phyloP scores from a whole-genome alignment of 352 stramenopile species.

The Phytophthora parvispora region DNA sequence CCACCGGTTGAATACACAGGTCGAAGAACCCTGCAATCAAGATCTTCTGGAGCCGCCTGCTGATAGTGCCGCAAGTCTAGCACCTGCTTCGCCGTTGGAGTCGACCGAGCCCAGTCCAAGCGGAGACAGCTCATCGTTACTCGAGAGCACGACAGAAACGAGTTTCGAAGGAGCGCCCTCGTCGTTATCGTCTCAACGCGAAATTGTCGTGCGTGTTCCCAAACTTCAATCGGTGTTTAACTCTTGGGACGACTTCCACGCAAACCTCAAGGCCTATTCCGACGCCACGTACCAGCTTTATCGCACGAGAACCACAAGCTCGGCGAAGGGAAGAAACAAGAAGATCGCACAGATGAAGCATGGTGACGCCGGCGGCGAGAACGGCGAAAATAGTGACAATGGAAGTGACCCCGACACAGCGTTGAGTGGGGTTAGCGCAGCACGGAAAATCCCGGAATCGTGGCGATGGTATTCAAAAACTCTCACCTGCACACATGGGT shows the following conservation, averaged over 20 bases:
- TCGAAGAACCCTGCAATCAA: conserved; percentile 23
- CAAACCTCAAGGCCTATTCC: conserved; percentile 67
- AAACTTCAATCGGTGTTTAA: conserved; percentile 60
- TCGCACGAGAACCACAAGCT: conserved; percentile 80
- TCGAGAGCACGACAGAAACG: conserved; percentile 11
- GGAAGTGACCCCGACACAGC: conserved; percentile 17
- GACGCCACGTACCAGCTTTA: conserved; percentile 79
- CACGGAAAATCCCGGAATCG: conserved; percentile 63
- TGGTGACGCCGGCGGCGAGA: conserved; percentile 34
- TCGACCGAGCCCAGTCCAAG: background rate
- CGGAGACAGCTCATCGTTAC: conserved; percentile 9
- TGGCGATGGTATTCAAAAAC: conserved; percentile 90
- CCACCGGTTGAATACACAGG: conserved; percentile 41
- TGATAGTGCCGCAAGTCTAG: conserved; percentile 7
- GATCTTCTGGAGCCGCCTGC: conserved; percentile 1
- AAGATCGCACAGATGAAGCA: conserved; percentile 70
- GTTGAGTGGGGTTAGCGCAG: conserved; percentile 16
- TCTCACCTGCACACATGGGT: conserved; percentile 83
- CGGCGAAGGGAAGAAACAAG: conserved; percentile 70
- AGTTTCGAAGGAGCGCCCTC: background rate
- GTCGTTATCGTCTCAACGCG: conserved; percentile 10
- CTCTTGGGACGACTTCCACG: conserved; percentile 82
- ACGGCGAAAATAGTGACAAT: conserved; percentile 45
- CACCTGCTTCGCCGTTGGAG: conserved; percentile 2
- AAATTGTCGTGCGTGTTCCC: conserved; percentile 73